Conservation (phyloP, 495 filamentous ascomycete genomes). For the Tuber borchii region DNA sequence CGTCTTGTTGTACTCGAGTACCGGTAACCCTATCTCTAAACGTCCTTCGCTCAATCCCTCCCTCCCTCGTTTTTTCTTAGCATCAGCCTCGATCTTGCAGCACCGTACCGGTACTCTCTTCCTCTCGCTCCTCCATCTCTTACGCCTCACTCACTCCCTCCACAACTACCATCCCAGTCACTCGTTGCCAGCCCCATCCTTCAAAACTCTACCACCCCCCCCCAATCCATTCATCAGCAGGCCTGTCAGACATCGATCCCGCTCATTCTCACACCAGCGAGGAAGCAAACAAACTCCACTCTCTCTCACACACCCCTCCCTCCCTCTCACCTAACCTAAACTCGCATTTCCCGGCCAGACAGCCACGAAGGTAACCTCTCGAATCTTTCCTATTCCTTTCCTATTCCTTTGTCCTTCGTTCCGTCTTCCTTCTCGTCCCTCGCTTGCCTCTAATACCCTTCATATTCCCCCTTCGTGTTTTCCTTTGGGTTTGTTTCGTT, state of each 20-base stretch:
- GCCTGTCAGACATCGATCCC: constrained; percentile 23
- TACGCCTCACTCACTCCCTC: not conserved
- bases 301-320: constrained; percentile 8
- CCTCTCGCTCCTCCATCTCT: not conserved
- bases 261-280: constrained; percentile 20
- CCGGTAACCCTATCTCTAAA: not conserved
- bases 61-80: constrained; percentile 10
- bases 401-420: constrained; percentile 32
- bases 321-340: constrained; percentile 24
- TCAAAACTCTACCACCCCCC: constrained; percentile 13
- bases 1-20: constrained; percentile 2
- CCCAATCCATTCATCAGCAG: constrained; percentile 20
- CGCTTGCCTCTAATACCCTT: constrained; percentile 7
- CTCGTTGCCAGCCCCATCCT: constrained; percentile 16
- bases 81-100: constrained; percentile 11
- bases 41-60: constrained; percentile 13
- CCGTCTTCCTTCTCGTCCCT: constrained; percentile 22
- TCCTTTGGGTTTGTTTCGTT: constrained; percentile 15
- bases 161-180: constrained; percentile 23
- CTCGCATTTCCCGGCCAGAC: constrained; percentile 39
- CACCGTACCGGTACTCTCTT: constrained; percentile 2
- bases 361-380: constrained; percentile 28
- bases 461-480: constrained; percentile 8
- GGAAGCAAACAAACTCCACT: constrained; percentile 35
- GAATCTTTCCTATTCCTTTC: constrained; percentile 23